Evolutionary conservation across 306 rosid species (phyloP).

Genomic region (Vachellia collinsii): DNA sequence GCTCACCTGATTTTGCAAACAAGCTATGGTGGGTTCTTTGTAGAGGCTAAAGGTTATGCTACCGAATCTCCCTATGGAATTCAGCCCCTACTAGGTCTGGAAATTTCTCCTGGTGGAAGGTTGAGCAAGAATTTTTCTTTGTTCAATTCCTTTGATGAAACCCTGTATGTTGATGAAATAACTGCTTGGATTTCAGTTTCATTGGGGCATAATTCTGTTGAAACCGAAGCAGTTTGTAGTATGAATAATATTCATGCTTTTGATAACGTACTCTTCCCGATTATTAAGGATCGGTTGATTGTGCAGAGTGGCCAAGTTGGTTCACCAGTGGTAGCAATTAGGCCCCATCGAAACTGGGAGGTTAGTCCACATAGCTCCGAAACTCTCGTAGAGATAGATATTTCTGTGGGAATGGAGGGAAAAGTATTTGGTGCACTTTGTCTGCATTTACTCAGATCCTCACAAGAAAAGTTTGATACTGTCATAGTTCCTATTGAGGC

Average conservation of each 20-base stretch:
- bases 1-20: slow-evolving; percentile 92
- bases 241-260: slow-evolving; percentile 50
- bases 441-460: slow-evolving; percentile 72
- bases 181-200: slow-evolving; percentile 77
- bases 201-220: slow-evolving; percentile 56
- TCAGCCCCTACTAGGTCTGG: slow-evolving; percentile 60
- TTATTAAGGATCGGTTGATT: slow-evolving; percentile 67
- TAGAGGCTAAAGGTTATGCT: slow-evolving; percentile 79
- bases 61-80: slow-evolving; percentile 82
- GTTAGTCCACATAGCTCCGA: slow-evolving; percentile 75
- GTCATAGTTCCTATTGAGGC: slow-evolving; percentile 87
- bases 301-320: slow-evolving; percentile 59
- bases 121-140: slow-evolving; percentile 75
- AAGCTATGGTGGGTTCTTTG: slow-evolving; percentile 81
- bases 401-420: slow-evolving; percentile 63
- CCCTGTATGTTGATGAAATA: slow-evolving; percentile 69
- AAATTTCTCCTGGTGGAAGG: slow-evolving; percentile 69
- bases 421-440: slow-evolving; percentile 78
- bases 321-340: slow-evolving; percentile 65
- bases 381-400: slow-evolving; percentile 71
- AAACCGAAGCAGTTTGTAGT: slow-evolving; percentile 77
- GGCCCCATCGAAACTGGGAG: slow-evolving; percentile 81
- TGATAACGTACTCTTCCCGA: slow-evolving; percentile 49
- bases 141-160: slow-evolving; percentile 81
- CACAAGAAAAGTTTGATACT: slow-evolving; percentile 67